Evolutionary conservation across 352 stramenopile genomes (phyloP).

Genomic region (Phytophthora kernoviae): DNA sequence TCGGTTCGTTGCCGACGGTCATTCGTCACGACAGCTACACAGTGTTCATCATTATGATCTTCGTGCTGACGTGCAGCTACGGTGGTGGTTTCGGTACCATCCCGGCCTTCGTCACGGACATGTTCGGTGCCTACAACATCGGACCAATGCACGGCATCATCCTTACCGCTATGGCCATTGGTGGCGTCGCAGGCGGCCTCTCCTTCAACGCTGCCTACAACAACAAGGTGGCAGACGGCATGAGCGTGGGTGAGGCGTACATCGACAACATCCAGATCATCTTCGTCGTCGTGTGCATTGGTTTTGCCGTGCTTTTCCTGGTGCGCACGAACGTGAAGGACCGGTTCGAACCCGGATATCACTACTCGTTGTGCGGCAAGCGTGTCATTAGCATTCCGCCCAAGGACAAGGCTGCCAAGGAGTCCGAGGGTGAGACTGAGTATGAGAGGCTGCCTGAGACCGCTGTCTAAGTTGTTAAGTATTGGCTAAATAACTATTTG

Average conservation of each 20-base stretch:
- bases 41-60: conserved; percentile 64
- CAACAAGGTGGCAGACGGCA: conserved; percentile 41
- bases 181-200: conserved; percentile 69
- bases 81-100: conserved; percentile 81
- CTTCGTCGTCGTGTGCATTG: conserved; percentile 64
- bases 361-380: conserved; percentile 70
- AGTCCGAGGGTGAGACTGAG: conserved; percentile 21
- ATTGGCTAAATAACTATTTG: neutral
- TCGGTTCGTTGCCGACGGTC: conserved; percentile 60
- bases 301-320: conserved; percentile 62
- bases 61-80: conserved; percentile 77
- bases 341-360: conserved; percentile 73
- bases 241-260: conserved; percentile 59
- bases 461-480: conserved; percentile 12
- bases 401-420: conserved; percentile 41
- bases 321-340: conserved; percentile 71
- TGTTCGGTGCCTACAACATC: conserved; percentile 86
- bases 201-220: conserved; percentile 69
- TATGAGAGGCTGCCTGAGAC: conserved; percentile 10
- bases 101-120: conserved; percentile 77
- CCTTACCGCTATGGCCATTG: conserved; percentile 78
- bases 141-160: conserved; percentile 78
- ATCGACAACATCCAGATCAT: conserved; percentile 80
- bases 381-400: conserved; percentile 66
- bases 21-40: conserved; percentile 66